Base-by-base conservation (phyloP, 2,329 filamentous ascomycete genomes). In the Sarocladium brachiariae region DNA sequence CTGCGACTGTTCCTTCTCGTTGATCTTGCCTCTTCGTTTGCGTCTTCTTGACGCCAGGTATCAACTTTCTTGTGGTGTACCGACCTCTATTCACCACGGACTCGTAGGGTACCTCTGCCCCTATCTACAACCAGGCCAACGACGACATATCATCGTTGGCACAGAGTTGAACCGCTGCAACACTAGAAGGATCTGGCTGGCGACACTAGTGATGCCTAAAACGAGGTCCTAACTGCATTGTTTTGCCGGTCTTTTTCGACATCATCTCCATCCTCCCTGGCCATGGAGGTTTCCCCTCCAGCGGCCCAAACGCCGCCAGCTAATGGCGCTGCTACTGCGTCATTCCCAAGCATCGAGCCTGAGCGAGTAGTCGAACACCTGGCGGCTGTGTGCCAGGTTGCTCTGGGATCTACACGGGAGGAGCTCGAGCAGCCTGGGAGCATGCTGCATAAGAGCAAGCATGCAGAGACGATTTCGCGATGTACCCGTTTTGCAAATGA, bases 401-500 rank as follows among this genome's bases (percentile, higher is more conserved):
- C 86, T 56, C 77, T 92, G 45, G 87, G 87, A 57, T 86, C 88
- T 59, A 80, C 80, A 52, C 82, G 83, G 63, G 76, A 81, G 55
- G 92, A 99, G 63, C 81, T 99, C 50, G 83, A 92, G 66, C 80
- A 81, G 56, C 73, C 83, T 14, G 90, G 88, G 55, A 96, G 89
- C 72, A 75, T 99, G 68, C 76, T 99, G 55, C 89, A 90, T 52
- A 76, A 83, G 61, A 70, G 76, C 52, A 81, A 78, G 58, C 80
- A 89, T 58, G 72, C 77, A 50, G 92, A 97, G 60, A 96, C 93
- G 6, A 72, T 95, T 51, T 84, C 90, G 64, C 81, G 89, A 72
- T 96, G 92, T 69, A 83, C 83, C 58, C 86, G 91, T 61, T 97
- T 97, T 69, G 90, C 90, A 52, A 83, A 84, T 54, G 95, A 99